Evolutionary conservation across 139 green algal genomes (phyloP).

Genomic region (Haematococcus lacustris): DNA sequence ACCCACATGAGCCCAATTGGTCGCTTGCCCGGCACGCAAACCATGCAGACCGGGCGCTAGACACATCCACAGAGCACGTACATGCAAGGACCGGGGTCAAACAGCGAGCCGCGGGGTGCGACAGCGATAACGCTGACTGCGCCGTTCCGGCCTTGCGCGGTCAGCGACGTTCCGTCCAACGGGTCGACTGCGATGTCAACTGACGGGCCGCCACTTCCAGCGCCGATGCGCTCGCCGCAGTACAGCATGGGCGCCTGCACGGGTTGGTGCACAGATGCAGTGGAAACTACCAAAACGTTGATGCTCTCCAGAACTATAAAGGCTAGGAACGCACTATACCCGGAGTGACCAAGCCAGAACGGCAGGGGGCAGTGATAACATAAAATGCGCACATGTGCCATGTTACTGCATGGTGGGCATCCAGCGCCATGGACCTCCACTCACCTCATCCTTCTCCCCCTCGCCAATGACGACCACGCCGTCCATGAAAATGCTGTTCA

Average conservation of each 20-base stretch:
- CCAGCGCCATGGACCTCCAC: no score
- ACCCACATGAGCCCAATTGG: no score
- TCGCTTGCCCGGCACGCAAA: no score
- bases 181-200: slow-evolving; percentile 83
- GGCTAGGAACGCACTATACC: no score
- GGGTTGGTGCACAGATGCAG: background rate
- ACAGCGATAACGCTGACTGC: slow-evolving; percentile 63
- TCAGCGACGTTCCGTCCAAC: slow-evolving; percentile 69
- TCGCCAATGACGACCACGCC: slow-evolving; percentile 78
- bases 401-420: no score
- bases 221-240: slow-evolving; percentile 62
- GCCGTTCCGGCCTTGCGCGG: slow-evolving; percentile 36
- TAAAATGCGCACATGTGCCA: no score
- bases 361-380: no score
- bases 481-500: slow-evolving; percentile 63
- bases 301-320: no score
- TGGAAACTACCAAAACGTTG: no score
- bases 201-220: slow-evolving; percentile 21
- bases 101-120: slow-evolving; percentile 62
- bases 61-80: slow-evolving; percentile 34
- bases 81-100: slow-evolving; percentile 70
- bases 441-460: slow-evolving; percentile 71
- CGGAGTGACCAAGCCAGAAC: no score
- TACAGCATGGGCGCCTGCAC: slow-evolving; percentile 69
- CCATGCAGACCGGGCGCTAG: no score